Evolutionary conservation across 78 protist species (phyloP).

Genomic region (Bigelowiella natans): DNA sequence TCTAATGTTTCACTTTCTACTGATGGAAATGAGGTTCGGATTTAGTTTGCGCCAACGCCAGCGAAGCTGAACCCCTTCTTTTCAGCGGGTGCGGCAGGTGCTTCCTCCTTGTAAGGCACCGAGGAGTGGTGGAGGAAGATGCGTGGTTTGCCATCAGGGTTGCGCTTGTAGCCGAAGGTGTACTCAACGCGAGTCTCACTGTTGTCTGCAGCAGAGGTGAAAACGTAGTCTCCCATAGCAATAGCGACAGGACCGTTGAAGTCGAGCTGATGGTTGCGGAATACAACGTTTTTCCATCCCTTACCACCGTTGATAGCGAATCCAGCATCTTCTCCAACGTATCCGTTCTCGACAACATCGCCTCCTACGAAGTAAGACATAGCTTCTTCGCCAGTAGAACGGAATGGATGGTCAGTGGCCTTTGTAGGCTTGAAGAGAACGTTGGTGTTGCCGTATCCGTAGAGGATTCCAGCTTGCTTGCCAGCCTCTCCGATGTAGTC

Average conservation of each 20-base stretch:
- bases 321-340: not conserved
- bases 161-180: not conserved
- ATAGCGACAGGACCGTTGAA: not conserved
- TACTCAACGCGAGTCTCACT: not conserved
- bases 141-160: too few species aligned
- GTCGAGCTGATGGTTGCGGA: too few species aligned
- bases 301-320: too few species aligned
- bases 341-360: not conserved
- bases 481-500: not conserved
- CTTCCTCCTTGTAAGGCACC: slow-evolving; percentile 3
- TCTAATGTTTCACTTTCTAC: too few species aligned
- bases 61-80: too few species aligned
- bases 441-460: not conserved
- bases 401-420: not conserved
- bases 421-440: not conserved
- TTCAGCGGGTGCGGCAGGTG: too few species aligned
- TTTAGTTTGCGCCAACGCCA: too few species aligned
- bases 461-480: not conserved
- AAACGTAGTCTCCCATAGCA: not conserved
- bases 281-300: too few species aligned
- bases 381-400: too few species aligned
- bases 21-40: too few species aligned
- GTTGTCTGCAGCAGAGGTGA: too few species aligned
- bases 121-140: slow-evolving; percentile 12
- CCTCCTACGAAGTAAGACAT: too few species aligned